Evolutionary conservation across 2,329 filamentous ascomycete genomes (phyloP).

Genomic region (Aspergillus flavus): DNA sequence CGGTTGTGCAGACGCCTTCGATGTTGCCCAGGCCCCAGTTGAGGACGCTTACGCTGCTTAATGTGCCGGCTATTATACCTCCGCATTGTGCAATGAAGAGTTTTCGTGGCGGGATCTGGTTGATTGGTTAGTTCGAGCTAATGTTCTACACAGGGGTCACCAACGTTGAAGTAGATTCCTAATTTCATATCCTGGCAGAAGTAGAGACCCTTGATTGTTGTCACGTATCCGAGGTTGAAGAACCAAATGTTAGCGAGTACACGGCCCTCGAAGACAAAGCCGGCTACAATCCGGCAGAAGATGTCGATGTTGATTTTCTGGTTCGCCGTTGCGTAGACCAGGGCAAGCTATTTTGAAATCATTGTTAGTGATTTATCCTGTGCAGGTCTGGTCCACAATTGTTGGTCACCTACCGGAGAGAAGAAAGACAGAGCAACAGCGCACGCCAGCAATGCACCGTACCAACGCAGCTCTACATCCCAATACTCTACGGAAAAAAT

Average conservation of each 20-base stretch:
- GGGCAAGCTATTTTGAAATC: constrained; percentile 18
- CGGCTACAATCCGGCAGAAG: constrained; percentile 32
- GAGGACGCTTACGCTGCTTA: constrained; percentile 49
- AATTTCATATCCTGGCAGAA: constrained; percentile 35
- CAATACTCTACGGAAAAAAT: constrained; percentile 31
- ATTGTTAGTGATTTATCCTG: background rate
- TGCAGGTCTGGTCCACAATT: background rate
- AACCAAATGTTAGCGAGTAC: constrained; percentile 37
- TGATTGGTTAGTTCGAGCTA: constrained; percentile 26
- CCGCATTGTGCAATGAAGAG: constrained; percentile 53
- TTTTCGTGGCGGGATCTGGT: constrained; percentile 43
- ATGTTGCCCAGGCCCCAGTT: constrained; percentile 51
- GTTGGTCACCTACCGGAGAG: constrained; percentile 18
- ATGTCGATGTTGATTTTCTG: constrained; percentile 33
- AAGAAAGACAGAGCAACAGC: constrained; percentile 28
- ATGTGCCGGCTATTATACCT: constrained; percentile 49
- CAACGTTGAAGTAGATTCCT: constrained; percentile 27
- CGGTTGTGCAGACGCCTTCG: constrained; percentile 51
- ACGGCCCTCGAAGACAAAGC: constrained; percentile 34
- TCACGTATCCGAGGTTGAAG: constrained; percentile 19
- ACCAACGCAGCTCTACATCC: constrained; percentile 28
- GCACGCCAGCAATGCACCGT: constrained; percentile 28
- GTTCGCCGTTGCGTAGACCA: constrained; percentile 30
- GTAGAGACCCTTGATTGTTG: constrained; percentile 26
- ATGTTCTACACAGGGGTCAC: background rate